Conservation (phyloP, 2,329 filamentous ascomycete species). For the Claviceps lovelessii region DNA sequence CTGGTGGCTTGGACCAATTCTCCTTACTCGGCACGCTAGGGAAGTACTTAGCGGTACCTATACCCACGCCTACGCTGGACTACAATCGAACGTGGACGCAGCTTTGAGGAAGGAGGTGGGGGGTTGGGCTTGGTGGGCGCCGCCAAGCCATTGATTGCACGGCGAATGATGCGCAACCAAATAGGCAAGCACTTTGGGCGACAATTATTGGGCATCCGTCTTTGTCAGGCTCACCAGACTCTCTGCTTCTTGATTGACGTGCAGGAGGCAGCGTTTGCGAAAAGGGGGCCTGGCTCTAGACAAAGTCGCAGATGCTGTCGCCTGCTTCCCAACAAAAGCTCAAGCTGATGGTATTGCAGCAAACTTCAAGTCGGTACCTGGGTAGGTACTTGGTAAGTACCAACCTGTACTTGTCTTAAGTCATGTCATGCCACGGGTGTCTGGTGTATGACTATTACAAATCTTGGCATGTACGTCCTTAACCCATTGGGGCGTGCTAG, state of each 20-base stretch:
- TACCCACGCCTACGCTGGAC: neutral
- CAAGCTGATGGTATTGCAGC: no score
- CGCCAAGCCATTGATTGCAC: neutral
- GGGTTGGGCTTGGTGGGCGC: neutral
- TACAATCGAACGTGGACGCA: neutral
- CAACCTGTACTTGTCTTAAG: no score
- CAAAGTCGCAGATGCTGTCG: neutral
- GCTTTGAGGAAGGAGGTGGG: neutral
- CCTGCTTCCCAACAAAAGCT: neutral
- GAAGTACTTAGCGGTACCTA: neutral
- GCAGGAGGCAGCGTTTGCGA: neutral
- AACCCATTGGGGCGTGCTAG: neutral
- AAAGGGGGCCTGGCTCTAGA: neutral
- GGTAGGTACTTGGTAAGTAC: no score
- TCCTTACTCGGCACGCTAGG: neutral
- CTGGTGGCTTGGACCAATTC: neutral
- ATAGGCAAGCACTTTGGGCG: neutral
- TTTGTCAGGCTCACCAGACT: neutral
- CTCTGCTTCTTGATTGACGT: neutral
- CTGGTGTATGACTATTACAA: neutral
- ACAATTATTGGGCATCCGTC: neutral
- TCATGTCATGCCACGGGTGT: no score
- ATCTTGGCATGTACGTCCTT: neutral
- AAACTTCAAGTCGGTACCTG: no score
- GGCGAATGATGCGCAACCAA: neutral